Evolutionary conservation across 2,329 filamentous ascomycete genomes (phyloP).

Genomic region (Chalara sp.): DNA sequence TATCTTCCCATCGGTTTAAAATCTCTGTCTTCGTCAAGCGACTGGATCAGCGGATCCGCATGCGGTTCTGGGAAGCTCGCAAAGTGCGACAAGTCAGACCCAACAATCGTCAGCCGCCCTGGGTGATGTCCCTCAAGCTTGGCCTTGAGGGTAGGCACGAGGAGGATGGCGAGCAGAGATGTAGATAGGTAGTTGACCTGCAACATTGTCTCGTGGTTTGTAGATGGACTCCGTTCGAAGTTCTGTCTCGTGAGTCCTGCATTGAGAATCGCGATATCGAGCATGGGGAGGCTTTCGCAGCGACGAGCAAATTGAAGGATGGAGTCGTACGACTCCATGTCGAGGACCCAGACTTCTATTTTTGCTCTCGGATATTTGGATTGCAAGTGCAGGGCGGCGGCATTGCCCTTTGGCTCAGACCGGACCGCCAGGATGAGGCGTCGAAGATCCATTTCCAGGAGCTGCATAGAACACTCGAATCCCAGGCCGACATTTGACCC

Average conservation of each 20-base stretch:
- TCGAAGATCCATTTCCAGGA: slow-evolving; percentile 33
- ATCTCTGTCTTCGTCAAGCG: slow-evolving; percentile 26
- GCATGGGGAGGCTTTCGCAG: slow-evolving; percentile 27
- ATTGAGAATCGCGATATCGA: slow-evolving; percentile 41
- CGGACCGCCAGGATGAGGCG: slow-evolving; percentile 42
- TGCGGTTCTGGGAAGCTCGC: slow-evolving; percentile 23
- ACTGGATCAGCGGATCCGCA: slow-evolving; percentile 21
- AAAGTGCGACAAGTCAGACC: slow-evolving; percentile 13
- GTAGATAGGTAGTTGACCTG: slow-evolving; percentile 29
- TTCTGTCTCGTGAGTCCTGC: slow-evolving; percentile 27
- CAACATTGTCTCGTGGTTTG: slow-evolving; percentile 33
- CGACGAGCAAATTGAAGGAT: slow-evolving; percentile 34
- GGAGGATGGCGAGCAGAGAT: slow-evolving; percentile 18
- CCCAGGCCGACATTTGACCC: not conserved
- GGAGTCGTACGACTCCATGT: slow-evolving; percentile 40
- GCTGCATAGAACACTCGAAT: slow-evolving; percentile 16
- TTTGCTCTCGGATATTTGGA: slow-evolving; percentile 25
- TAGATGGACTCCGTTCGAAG: slow-evolving; percentile 16
- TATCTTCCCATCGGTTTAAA: slow-evolving; percentile 24
- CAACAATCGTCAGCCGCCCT: slow-evolving; percentile 11
- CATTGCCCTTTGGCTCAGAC: slow-evolving; percentile 34
- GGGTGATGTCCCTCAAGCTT: slow-evolving; percentile 4
- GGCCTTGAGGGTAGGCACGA: slow-evolving; percentile 23
- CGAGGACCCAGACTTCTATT: slow-evolving; percentile 42
- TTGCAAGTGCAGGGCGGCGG: slow-evolving; percentile 29